Conservation (phyloP, 2,329 filamentous ascomycete genomes). For the Xylariaceae sp. region DNA sequence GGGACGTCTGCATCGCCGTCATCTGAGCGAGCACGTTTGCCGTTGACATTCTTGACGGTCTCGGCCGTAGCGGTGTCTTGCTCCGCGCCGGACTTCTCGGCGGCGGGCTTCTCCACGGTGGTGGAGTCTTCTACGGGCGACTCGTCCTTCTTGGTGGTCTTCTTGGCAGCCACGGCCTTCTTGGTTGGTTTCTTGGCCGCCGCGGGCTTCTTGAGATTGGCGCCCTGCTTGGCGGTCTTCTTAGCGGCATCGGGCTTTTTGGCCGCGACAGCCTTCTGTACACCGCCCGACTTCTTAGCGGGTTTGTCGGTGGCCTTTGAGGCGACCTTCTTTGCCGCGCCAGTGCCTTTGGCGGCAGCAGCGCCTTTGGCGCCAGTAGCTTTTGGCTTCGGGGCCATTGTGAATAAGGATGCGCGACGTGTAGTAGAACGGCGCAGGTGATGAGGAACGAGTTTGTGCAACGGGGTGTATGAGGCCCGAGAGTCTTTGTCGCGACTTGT, state of each 20-base stretch:
- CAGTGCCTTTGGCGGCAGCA: neutral
- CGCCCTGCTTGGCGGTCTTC: neutral
- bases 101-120: neutral
- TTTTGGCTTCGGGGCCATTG: slow-evolving; percentile 1
- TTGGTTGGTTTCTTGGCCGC: slow-evolving; percentile 3
- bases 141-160: slow-evolving; percentile 4
- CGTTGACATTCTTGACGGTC: slow-evolving; percentile 10
- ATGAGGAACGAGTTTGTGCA: neutral
- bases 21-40: slow-evolving; percentile 14
- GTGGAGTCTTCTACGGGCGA: neutral
- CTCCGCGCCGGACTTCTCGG: slow-evolving; percentile 1
- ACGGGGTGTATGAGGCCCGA: neutral
- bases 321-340: neutral
- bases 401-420: neutral
- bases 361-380: neutral
- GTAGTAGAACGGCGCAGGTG: neutral
- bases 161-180: slow-evolving; percentile 11
- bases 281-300: slow-evolving; percentile 2
- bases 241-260: slow-evolving; percentile 4
- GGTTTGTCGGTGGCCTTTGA: neutral
- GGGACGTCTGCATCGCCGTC: slow-evolving; percentile 10
- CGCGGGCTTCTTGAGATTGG: neutral
- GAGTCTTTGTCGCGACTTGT: neutral
- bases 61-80: slow-evolving; percentile 14
- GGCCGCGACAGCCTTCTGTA: neutral